phyloP scores from a whole-genome alignment of 305 asterid genomes.

The Fraxinus floribunda region DNA sequence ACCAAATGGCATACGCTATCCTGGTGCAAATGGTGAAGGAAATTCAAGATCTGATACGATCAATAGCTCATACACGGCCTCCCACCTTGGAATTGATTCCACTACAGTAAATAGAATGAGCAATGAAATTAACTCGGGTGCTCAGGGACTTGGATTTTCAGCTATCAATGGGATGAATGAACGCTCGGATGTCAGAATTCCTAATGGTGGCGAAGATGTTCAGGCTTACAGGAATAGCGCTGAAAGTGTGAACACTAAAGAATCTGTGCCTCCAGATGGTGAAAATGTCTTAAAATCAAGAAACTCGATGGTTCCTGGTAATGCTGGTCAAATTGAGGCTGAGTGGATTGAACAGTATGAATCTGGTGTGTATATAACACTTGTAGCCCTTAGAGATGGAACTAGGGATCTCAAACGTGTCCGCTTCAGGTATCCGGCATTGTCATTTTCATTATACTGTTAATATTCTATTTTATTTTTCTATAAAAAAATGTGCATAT shows the following conservation, averaged over 20 bases:
- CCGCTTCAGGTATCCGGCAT: conserved; percentile 75
- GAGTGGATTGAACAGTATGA: conserved; percentile 97
- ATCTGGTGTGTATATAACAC: conserved; percentile 88
- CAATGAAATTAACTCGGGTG: conserved; percentile 37
- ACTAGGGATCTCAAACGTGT: conserved; percentile 95
- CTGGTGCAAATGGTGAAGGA: conserved; percentile 51
- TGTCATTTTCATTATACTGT: background rate
- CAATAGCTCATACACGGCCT: conserved; percentile 35
- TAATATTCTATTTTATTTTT: background rate
- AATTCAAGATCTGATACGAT: conserved; percentile 46
- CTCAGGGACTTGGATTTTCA: conserved; percentile 38
- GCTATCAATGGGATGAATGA: conserved; percentile 44
- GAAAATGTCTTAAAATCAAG: conserved; percentile 53
- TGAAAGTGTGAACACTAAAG: conserved; percentile 46
- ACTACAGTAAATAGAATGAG: conserved; percentile 32
- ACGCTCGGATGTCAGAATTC: conserved; percentile 54
- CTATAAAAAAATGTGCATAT: background rate
- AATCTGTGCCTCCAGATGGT: conserved; percentile 45
- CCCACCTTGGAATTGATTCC: conserved; percentile 44
- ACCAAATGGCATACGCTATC: conserved; percentile 47
- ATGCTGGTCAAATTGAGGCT: conserved; percentile 69
- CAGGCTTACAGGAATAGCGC: conserved; percentile 48
- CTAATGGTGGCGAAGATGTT: conserved; percentile 44
- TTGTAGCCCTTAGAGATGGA: conserved; percentile 84
- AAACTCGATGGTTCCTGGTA: conserved; percentile 44